Evolutionary conservation across 345 rosid genomes (phyloP).

Genomic region (Kernera saxatilis): DNA sequence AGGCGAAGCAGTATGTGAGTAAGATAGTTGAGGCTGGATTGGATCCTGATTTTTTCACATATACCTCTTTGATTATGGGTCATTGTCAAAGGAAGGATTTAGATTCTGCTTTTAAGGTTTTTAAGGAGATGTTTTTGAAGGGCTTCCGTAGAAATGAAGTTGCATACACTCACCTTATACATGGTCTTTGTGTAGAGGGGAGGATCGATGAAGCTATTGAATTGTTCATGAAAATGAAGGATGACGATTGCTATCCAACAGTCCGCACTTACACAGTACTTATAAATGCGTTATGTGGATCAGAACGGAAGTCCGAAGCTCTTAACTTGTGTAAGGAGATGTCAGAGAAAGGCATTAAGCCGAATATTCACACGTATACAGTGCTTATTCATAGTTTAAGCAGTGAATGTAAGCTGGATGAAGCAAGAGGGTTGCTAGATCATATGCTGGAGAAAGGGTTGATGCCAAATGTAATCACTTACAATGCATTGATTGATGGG

Average conservation of each 20-base stretch:
- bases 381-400: slow-evolving; percentile 63
- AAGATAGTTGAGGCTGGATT: slow-evolving; percentile 59
- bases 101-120: slow-evolving; percentile 52
- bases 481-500: slow-evolving; percentile 79
- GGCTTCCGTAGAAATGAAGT: slow-evolving; percentile 72
- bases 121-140: slow-evolving; percentile 50
- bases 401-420: slow-evolving; percentile 50
- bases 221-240: slow-evolving; percentile 57
- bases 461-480: slow-evolving; percentile 64
- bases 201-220: slow-evolving; percentile 63
- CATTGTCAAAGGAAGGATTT: slow-evolving; percentile 70
- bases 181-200: slow-evolving; percentile 68
- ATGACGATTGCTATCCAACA: slow-evolving; percentile 57
- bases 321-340: slow-evolving; percentile 51
- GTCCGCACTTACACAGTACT: slow-evolving; percentile 79
- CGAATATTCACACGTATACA: slow-evolving; percentile 71
- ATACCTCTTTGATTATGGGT: slow-evolving; percentile 74
- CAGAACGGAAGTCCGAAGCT: slow-evolving; percentile 53
- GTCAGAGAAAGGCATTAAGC: slow-evolving; percentile 59
- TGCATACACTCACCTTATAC: slow-evolving; percentile 66
- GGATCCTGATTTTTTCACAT: slow-evolving; percentile 62
- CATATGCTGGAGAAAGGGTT: slow-evolving; percentile 56
- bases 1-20: slow-evolving; percentile 49
- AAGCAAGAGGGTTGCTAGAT: slow-evolving; percentile 51
- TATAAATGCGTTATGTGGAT: slow-evolving; percentile 51